Conservation (phyloP, 805 yeast species). For the Brettanomyces bruxellensis region DNA sequence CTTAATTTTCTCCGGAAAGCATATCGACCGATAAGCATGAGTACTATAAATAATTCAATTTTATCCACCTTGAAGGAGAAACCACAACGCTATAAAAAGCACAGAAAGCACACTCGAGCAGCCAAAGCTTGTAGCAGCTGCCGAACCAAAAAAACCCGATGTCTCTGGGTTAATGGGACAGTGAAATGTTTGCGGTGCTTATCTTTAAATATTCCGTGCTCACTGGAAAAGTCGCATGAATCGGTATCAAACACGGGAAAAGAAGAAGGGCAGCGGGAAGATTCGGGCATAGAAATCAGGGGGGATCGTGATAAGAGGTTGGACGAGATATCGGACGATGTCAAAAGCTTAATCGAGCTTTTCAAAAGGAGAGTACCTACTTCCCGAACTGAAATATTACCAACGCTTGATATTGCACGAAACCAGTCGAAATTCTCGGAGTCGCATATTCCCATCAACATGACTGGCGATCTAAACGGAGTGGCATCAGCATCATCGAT, state of each 20-base stretch:
- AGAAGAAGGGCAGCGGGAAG: too few species aligned
- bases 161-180: constrained; percentile 4
- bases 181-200: constrained; percentile 7
- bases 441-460: neutral
- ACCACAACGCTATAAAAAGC: neutral
- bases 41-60: neutral
- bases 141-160: constrained; percentile 9
- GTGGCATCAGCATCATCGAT: neutral
- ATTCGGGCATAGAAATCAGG: too few species aligned
- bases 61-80: neutral
- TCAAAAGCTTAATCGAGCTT: neutral
- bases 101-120: constrained; percentile 7
- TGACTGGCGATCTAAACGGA: neutral
- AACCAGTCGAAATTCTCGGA: neutral
- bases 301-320: neutral
- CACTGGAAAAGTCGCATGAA: constrained; percentile 1
- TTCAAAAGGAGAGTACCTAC: neutral
- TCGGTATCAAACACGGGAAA: too few species aligned
- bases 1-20: too few species aligned
- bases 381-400: neutral
- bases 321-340: neutral
- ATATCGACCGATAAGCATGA: neutral
- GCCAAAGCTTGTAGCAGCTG: constrained; percentile 8
- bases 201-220: constrained; percentile 6
- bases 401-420: neutral